Base-by-base conservation (phyloP, 441 rosid genomes). In the Euphorbia celastroides region DNA sequence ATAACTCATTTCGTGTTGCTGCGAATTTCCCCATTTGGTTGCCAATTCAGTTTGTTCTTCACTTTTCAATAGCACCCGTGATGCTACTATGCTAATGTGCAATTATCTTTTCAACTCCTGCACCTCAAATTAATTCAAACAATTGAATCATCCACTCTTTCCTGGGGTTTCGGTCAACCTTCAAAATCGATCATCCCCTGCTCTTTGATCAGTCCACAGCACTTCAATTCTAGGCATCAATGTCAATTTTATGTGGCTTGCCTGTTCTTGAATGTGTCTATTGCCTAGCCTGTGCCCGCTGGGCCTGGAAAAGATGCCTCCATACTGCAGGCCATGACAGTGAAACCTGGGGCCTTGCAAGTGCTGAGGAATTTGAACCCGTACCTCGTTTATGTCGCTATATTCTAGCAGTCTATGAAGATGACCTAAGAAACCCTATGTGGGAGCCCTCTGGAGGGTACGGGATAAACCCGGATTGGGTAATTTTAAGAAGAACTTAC, bases 371-470 rank as follows among this genome's bases (percentile, higher is more conserved):
- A 62, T 93, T 93, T 60, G 91, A 88, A 65, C 89, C 97, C 0
- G 81, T 87, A 31, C 96, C 97, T 51, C 81, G 91, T 60, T 57
- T 88, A 9, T 93, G 98, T 64, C 86, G 94, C 26, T 84, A 86
- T 61, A 84, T 93, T 14, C 75, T 93, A 56, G 83, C 98, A 16
- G 93, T 80, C 36, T 93, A 90, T 66, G 98, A 93, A 72, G 91
- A 86, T 1, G 97, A 93, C 81, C 89, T 88, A 14, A 68, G 81
- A 36, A 72, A 82, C 56, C 96, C 97, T 27, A 68, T 83, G 1
- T 93, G 98, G 98, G 97, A 85, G 69, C 98, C 97, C 1, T 83
- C 91, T 1, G 91, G 84, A 60, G 96, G 98, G 31, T 93, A 90
- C 56, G 90, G 94, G 52, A 84, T 93, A 4, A 78, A 90, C 25